Base-by-base conservation (phyloP, 768 basidiomycete species). In the Jaapia argillacea region DNA sequence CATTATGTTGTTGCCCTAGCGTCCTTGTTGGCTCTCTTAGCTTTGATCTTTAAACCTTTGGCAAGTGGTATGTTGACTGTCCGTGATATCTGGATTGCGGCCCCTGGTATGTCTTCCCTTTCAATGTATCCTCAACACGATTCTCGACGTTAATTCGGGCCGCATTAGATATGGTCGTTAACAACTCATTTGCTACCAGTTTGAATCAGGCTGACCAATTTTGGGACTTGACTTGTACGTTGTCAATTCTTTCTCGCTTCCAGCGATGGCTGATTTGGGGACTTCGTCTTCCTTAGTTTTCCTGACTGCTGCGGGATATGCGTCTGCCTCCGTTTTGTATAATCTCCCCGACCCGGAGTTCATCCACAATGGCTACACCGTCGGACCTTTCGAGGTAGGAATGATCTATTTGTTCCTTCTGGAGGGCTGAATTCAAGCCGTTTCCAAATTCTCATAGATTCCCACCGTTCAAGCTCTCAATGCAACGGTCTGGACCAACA, bases 241-340 rank as follows among this genome's bases (percentile, higher is more conserved):
- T 36, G 21, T 4, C 36, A 22, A 24, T 23, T 24, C n/a, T n/a
- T n/a, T n/a, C n/a, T 24, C 27, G 13, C 3, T 36, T 24, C 23
- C 24, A 20, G 48, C 21, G 46, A 6, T 6, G 12, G 6, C 38
- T 37, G 45, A 16, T 23, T 6, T 24, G 27, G 25, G 2, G 5
- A 25, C 16, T 24, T 23, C 6, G 41, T 41, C 20, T 12, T 22
- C 13, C n/a, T n/a, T 47, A 75, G 72, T 66, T 3, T 77, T 76
- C 57, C 54, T 74, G 31, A 67, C 71, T 31, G 75, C 74, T 5
- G 70, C 76, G 5, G 75, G 75, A 10, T 77, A 68, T 47, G 72
- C 76, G 10, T 68, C 71, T 7, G 69, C 75, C 5, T 62, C 64
- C 1, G 66, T 71, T 6, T 51, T 72, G 20, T 78, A 75, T 48